Evolutionary conservation across 352 stramenopile genomes (phyloP).

Genomic region (Aphanomyces stellatus): DNA sequence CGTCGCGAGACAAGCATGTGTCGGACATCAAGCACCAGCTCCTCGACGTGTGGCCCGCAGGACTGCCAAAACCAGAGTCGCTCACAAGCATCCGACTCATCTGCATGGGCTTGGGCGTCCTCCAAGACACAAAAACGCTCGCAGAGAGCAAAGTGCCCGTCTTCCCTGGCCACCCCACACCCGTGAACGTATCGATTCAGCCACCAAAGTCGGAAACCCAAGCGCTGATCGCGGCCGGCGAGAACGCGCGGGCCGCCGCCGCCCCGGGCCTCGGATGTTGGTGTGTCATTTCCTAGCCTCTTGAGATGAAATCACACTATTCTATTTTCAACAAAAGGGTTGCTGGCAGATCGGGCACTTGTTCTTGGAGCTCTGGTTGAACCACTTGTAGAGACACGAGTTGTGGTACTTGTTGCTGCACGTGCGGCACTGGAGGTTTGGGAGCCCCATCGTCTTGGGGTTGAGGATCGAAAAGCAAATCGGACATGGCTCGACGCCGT

Average conservation of each 20-base stretch:
- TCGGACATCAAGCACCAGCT: constrained; percentile 55
- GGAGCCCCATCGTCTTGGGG: constrained; percentile 83
- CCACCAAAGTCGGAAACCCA: constrained; percentile 32
- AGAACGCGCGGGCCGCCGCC: not conserved
- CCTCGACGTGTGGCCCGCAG: constrained; percentile 54
- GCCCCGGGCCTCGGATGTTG: not conserved
- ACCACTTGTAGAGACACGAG: constrained; percentile 92
- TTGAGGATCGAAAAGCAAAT: constrained; percentile 92
- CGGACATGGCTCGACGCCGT: constrained; percentile 86
- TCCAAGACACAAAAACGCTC: constrained; percentile 86
- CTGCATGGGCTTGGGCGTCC: constrained; percentile 91
- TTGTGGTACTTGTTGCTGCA: constrained; percentile 92
- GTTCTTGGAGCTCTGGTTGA: constrained; percentile 91
- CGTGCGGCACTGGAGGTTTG: constrained; percentile 84
- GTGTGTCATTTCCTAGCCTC: not conserved
- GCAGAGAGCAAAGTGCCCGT: constrained; percentile 70
- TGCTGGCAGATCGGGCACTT: constrained; percentile 91
- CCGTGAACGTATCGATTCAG: constrained; percentile 89
- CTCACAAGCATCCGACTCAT: constrained; percentile 82
- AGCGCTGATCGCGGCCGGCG: not conserved
- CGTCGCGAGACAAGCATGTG: constrained; percentile 39
- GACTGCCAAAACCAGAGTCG: constrained; percentile 43
- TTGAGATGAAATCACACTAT: no score
- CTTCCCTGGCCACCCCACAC: constrained; percentile 92
- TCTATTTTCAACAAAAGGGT: constrained; percentile 54